Evolutionary conservation across 768 basidiomycete genomes (phyloP), one percentile per base, ranked within the genome.

Genomic region (Phylloporus arenicola): DNA sequence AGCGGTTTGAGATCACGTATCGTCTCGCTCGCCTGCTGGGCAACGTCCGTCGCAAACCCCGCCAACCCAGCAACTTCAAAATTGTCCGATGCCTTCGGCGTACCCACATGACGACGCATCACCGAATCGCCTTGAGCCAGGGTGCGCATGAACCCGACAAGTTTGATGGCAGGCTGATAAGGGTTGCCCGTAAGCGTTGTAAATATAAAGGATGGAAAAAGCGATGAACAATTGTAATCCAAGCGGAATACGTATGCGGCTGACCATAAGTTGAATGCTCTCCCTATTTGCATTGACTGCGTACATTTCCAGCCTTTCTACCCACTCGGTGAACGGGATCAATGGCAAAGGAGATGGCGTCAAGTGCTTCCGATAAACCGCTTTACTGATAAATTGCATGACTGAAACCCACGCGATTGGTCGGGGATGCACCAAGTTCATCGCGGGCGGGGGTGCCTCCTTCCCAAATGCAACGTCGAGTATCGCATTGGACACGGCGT

Each of bases 81-180:
- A 29, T 24, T 25, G 7, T 20, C 30, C 19, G 19, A 24, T 39
- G 37, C 22, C 8, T 37, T 22, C 45, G 41, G 22, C 17, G 30
- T 14, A 13, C 53, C 14, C 31, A 14, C 12, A 12, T 33, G 13
- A 13, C 31, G 13, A 14, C 31, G 50, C 34, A 51, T 49, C 25
- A 24, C 41, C 10, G 19, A 45, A 25, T 69, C 65, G 3, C 47
- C 52, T 35, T 46, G 42, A 6, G 58, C 58, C 31, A 66, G 45
- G 27, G 10, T 31, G 7, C 61, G 51, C 55, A 65, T 64, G 45
- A 66, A 24, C 24, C 24, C 24, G 24, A 24, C 24, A 24, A 72
- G 54, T 46, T 69, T 68, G 51, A 68, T 63, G 12, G 67, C 69
- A 45, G 68, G 71, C 70, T 70, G 24, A 24, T 24, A n/a, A n/a